Base-by-base conservation (phyloP, 1,284 basidiomycete species). In the Apiotrichum brassicae region DNA sequence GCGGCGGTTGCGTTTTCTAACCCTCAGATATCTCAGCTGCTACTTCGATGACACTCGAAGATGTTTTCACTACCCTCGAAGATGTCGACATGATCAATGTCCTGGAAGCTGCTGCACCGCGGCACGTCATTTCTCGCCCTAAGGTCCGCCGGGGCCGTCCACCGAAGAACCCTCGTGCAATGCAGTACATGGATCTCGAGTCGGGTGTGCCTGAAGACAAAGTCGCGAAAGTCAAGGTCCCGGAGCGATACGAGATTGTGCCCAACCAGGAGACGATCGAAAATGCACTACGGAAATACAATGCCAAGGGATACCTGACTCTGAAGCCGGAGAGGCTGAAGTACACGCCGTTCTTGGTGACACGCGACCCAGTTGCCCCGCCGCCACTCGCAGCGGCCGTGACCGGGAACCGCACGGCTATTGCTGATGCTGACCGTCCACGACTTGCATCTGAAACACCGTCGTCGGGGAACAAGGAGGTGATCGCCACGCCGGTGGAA, bases 21-120 rank as follows among this genome's bases (percentile, higher is more conserved):
- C 37, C 23, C 46, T 49, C 70, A 90, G 93, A 92, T 63, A 93
- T 97, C 66, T 85, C 87, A 65, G 71, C 75, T 16, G 84, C 81
- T 3, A 98, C 94, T 0, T 85, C 87, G 1, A 92, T 98, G 85
- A 97, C 88, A 4, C 70, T 84, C 33, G 89, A 94, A 68, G 94
- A 98, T 64, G 81, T 92, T 48, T 85, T 83, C 68, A 78, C 79
- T 54, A 87, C 85, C 4, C 80, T 98, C n/a, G 72, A 74, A 4
- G 83, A 87, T 43, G 82, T 85, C 60, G 77, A 81, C 59, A 87
- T 94, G 83, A 87, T 97, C 59, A 77, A 36, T n/a, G 47, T 44
- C 1, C 24, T 48, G 18, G 48, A 40, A 23, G 40, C 45, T 36
- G 48, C 34, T 19, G 34, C 43, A 34, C 7, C 32, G 19, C 18